Evolutionary conservation across 2,329 filamentous ascomycete species (phyloP).

Genomic region (Byssothecium circinans): DNA sequence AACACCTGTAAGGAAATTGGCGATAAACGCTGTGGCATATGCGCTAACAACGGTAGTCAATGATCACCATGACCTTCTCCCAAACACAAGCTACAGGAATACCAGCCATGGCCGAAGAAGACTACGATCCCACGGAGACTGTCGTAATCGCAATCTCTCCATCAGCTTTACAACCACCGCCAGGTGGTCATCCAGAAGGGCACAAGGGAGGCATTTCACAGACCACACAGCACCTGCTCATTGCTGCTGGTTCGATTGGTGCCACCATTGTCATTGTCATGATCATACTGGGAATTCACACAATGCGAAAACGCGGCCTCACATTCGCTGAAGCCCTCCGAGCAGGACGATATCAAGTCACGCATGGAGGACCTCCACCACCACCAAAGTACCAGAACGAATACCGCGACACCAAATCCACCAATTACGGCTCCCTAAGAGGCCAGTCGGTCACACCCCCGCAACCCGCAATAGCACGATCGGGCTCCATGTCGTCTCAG

Average conservation of each 20-base stretch:
- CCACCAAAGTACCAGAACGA: conserved; percentile 20
- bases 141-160: conserved; percentile 28
- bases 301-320: conserved; percentile 43
- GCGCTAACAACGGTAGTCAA: conserved; percentile 16
- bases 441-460: conserved; percentile 30
- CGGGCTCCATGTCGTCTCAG: conserved; percentile 32
- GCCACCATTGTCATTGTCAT: conserved; percentile 44
- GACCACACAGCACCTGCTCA: conserved; percentile 44
- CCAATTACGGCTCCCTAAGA: conserved; percentile 27
- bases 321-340: conserved; percentile 32
- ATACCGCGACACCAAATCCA: conserved; percentile 29
- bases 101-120: conserved; percentile 22
- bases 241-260: conserved; percentile 47
- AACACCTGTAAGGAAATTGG: conserved; percentile 25
- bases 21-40: not conserved
- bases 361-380: conserved; percentile 24
- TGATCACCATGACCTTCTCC: conserved; percentile 25
- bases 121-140: conserved; percentile 29
- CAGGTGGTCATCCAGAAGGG: conserved; percentile 11
- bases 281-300: conserved; percentile 39
- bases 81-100: conserved; percentile 13
- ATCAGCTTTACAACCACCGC: conserved; percentile 13
- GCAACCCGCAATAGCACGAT: conserved; percentile 26
- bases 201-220: conserved; percentile 36
- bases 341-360: conserved; percentile 26